Evolutionary conservation across 176 grass and related monocot genomes (phyloP), one percentile per base, ranked within the genome.

Genomic region (Juncus inflexus): DNA sequence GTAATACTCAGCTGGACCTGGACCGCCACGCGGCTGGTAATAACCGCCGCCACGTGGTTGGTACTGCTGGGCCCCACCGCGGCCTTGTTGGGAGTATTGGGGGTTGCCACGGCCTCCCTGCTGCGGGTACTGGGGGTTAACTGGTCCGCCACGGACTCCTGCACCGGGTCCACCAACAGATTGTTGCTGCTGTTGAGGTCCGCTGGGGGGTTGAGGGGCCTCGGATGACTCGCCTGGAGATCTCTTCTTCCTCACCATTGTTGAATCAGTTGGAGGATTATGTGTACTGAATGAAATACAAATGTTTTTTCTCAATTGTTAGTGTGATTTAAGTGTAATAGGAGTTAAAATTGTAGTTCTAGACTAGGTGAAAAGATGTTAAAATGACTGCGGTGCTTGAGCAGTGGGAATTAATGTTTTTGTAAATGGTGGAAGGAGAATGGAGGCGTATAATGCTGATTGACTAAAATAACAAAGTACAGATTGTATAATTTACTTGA

Each of bases 171-270:
- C 68, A 9, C 52, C 54, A 4, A 7, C 36, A 56, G 59, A 57
- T 53, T 72, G 66, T 6, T 78, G 65, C 9, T 78, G 83, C 5
- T 79, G 90, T 55, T 75, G 86, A 76, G 83, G 66, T 42, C 40
- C 68, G 73, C 45, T 89, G 90, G 5, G 82, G 40, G 71, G 82
- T 2, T 80, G 82, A 19, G 75, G 35, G 2, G n/a, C 5, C 54
- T 71, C 68, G 13, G 68, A 71, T 16, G 54, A 71, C 39, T 71
- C 68, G 1, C 79, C 77, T 5, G 73, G 42, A 76, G 74, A 80
- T 83, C 79, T 89, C 77, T 86, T 95, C 83, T 95, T 95, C 79
- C 82, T 89, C 83, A 89, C 82, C 90, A 95, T 95, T 63, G 80
- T 45, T 15, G 75, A 50, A 57, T 40, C 66, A 71, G 38, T 59